phyloP scores from a whole-genome alignment of 805 yeast genomes.

The Yamadazyma phyllophila region DNA sequence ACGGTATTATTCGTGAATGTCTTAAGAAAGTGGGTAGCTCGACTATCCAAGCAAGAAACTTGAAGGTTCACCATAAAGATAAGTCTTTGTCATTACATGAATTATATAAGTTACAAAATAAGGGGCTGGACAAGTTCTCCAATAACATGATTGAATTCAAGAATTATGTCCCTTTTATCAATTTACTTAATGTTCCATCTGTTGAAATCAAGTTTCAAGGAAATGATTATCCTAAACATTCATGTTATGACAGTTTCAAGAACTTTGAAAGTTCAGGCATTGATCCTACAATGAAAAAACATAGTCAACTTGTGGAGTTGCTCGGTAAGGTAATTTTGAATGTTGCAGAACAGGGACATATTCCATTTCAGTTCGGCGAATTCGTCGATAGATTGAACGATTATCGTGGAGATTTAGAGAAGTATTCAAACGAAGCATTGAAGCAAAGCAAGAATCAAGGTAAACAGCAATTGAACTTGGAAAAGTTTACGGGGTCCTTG shows the following conservation, averaged over 20 bases:
- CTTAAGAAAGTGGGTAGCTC: conserved; percentile 27
- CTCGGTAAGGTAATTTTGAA: conserved; percentile 53
- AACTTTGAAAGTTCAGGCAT: conserved; percentile 45
- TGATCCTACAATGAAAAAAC: conserved; percentile 58
- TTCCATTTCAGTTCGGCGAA: conserved; percentile 61
- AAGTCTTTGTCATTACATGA: conserved; percentile 19
- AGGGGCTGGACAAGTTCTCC: conserved; percentile 25
- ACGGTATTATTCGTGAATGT: conserved; percentile 43
- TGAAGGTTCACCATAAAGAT: conserved; percentile 8
- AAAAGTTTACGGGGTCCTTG: conserved; percentile 23
- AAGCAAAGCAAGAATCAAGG: conserved; percentile 9
- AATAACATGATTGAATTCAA: conserved; percentile 44
- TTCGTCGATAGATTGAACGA: conserved; percentile 45
- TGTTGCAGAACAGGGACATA: conserved; percentile 69
- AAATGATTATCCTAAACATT: conserved; percentile 44
- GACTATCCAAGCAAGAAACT: conserved; percentile 7
- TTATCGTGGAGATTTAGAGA: conserved; percentile 47
- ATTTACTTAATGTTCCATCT: conserved; percentile 66
- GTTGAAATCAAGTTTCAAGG: conserved; percentile 55
- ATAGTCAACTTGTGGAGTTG: conserved; percentile 54
- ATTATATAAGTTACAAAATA: conserved; percentile 22
- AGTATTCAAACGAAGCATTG: conserved; percentile 25
- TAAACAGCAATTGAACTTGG: conserved; percentile 22
- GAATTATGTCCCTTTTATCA: conserved; percentile 67
- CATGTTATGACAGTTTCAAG: conserved; percentile 66